Evolutionary conservation across 108 stramenopile genomes (phyloP), one percentile per base, ranked within the genome.

Genomic region (Nitzschia putrida): DNA sequence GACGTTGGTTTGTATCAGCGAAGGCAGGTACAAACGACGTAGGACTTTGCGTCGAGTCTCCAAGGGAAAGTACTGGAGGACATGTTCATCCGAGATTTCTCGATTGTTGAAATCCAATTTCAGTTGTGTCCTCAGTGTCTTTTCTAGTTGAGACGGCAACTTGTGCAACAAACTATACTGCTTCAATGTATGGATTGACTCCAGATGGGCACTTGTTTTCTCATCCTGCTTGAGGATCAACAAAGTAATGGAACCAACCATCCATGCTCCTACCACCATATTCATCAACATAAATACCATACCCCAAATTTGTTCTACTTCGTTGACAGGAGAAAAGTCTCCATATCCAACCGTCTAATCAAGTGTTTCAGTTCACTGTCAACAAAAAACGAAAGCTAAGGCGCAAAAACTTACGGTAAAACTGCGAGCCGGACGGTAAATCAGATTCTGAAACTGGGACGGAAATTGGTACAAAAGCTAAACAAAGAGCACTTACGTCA

Each of bases 211-310:
- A 0, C 82, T 80, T 5, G 82, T 83, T 54, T 78, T 71, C 61
- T 83, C 70, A 26, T 83, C 85, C 8, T 66, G 64, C 53, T 86
- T 86, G 41, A 86, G 82, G 57, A 86, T 64, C 14, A 87, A 57
- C 56, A 85, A 61, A 4, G 83, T 85, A n/a, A 84, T 85, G 49
- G 79, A 80, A 71, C 86, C 83, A 61, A 85, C 80, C 38, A 85
- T 78, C 78, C 79, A 85, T 13, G 82, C 53, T 14, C 23, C 44
- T 10, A 78, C 24, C 26, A 78, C 47, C 22, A 85, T 80, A 47
- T 79, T 82, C 53, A 80, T 38, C 12, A 87, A 39, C 85, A 86
- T 84, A 66, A 73, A 85, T 7, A 80, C 44, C 29, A 53, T 52
- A 20, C 76, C 66, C 59, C 57, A 76, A 14, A 83, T 71, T 57